These are phyloP conservation scores for Aurantiochytrium sp. DNA, from an alignment of 108 stramenopile genomes.

Conservation along the genomic window DNA sequence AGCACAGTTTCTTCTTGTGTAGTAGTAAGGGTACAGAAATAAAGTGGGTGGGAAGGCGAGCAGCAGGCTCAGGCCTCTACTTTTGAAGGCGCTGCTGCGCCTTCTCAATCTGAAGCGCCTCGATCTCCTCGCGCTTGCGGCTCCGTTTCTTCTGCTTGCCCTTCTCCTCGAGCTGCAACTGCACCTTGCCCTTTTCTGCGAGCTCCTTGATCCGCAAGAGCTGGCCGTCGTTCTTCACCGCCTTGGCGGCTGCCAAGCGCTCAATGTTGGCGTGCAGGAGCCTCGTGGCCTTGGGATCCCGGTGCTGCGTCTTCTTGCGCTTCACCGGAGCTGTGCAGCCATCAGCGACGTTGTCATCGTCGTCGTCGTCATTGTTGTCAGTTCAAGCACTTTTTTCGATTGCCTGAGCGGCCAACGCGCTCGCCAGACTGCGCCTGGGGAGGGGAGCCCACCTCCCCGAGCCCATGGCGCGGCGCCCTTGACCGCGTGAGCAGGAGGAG, in stretches of 20 bases:
- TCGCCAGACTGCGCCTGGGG: no score
- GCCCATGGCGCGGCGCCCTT: no score
- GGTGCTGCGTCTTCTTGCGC: background rate
- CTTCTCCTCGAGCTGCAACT: background rate
- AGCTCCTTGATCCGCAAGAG: background rate
- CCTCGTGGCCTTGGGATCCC: background rate
- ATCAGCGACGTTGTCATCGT: no score
- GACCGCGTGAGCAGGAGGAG: no score
- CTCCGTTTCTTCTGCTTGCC: background rate
- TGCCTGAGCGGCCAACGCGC: no score
- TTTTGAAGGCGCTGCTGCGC: conserved; percentile 3
- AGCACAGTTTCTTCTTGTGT: no score
- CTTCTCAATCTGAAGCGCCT: background rate
- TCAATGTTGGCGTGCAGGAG: background rate
- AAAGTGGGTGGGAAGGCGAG: no score
- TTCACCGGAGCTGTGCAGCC: background rate
- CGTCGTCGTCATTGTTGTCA: no score
- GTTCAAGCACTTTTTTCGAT: no score
- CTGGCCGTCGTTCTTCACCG: background rate
- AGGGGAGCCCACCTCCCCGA: no score
- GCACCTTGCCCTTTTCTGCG: background rate
- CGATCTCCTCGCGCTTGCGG: background rate
- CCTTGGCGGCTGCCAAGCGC: background rate
- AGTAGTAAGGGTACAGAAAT: no score
- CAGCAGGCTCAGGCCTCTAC: no score